phyloP scores from a whole-genome alignment of 108 stramenopile species.

The Skeletonema costatum region DNA sequence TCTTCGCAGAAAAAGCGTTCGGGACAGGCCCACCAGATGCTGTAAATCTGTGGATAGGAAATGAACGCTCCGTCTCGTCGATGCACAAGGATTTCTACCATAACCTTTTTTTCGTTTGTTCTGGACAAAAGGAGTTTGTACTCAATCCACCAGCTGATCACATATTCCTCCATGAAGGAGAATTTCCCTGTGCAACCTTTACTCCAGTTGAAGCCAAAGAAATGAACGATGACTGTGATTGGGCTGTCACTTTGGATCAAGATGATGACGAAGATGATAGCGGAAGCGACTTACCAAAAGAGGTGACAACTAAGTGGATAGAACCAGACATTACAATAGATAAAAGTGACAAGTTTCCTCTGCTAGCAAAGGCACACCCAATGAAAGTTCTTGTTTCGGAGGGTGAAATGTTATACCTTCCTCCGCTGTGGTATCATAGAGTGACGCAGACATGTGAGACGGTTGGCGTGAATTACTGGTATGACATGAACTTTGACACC shows the following conservation, averaged over 20 bases:
- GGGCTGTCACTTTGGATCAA: conserved; percentile 1
- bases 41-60: conserved; percentile 96
- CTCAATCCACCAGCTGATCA: conserved; percentile 89
- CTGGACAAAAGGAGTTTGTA: conserved; percentile 93
- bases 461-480: conserved; percentile 96
- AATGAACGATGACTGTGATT: background rate
- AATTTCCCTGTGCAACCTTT: conserved; percentile 53
- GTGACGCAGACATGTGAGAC: conserved; percentile 93
- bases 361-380: conserved; percentile 43
- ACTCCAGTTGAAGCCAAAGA: background rate
- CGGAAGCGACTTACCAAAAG: background rate
- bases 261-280: conserved; percentile 21
- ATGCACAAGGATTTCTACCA: conserved; percentile 97
- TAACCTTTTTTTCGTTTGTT: conserved; percentile 91
- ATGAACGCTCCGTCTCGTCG: conserved; percentile 86
- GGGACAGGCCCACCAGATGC: conserved; percentile 85
- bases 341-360: conserved; percentile 14
- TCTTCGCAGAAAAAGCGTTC: conserved; percentile 68
- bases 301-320: conserved; percentile 55
- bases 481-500: conserved; percentile 93
- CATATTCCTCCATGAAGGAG: conserved; percentile 69
- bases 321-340: conserved; percentile 50
- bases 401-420: conserved; percentile 88
- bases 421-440: conserved; percentile 94
- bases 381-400: conserved; percentile 35